phyloP scores from a whole-genome alignment of 2,329 filamentous ascomycete species.

The Beauveria caledonica region DNA sequence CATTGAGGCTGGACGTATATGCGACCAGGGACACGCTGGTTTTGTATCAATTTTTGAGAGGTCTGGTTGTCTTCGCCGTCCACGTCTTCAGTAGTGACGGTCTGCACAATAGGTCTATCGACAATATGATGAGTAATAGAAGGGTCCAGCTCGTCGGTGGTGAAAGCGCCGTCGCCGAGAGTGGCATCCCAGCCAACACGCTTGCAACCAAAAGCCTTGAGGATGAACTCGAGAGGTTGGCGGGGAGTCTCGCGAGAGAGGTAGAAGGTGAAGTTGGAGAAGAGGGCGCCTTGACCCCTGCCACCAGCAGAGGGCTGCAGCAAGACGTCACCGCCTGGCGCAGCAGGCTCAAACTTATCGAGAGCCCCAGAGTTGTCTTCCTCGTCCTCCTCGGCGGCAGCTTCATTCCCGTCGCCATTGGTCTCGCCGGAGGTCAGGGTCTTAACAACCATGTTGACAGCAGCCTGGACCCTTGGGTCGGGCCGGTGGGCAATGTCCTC shows the following conservation, averaged over 20 bases:
- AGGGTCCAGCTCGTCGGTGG: constrained; percentile 77
- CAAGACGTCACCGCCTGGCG: constrained; percentile 76
- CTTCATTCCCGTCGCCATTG: constrained; percentile 24
- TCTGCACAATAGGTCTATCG: constrained; percentile 72
- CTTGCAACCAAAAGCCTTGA: constrained; percentile 92
- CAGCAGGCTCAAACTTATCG: constrained; percentile 84
- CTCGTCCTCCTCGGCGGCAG: constrained; percentile 25
- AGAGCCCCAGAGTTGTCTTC: constrained; percentile 51
- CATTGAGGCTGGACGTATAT: constrained; percentile 95
- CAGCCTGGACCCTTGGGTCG: constrained; percentile 55
- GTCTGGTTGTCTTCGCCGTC: constrained; percentile 54
- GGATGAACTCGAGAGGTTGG: constrained; percentile 82
- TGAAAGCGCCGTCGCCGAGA: constrained; percentile 86
- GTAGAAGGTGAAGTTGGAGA: constrained; percentile 83
- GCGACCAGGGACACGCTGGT: constrained; percentile 78
- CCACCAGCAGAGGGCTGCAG: constrained; percentile 65
- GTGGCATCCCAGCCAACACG: constrained; percentile 90
- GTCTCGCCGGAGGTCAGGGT: constrained; percentile 53
- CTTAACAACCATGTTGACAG: constrained; percentile 60
- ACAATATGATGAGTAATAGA: constrained; percentile 95
- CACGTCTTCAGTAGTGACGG: constrained; percentile 40
- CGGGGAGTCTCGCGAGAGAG: constrained; percentile 89
- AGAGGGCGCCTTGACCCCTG: constrained; percentile 64
- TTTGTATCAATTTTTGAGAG: constrained; percentile 47
- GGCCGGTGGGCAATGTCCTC: constrained; percentile 40